Base-by-base conservation (phyloP, 2,329 filamentous ascomycete species). In the Scopulariopsis brevicaulis region DNA sequence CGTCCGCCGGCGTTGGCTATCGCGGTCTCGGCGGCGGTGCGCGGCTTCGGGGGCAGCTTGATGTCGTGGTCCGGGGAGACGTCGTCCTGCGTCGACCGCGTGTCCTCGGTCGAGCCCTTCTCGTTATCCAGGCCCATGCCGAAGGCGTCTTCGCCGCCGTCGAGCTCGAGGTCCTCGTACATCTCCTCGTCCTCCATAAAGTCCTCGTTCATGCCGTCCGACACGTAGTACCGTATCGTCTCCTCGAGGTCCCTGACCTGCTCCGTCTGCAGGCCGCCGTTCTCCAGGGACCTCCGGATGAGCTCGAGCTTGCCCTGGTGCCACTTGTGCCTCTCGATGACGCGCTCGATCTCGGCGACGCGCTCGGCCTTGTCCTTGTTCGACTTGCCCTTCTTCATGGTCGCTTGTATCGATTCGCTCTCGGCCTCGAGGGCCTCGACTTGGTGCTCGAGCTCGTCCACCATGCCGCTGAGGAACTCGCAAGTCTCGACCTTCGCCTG, bases 251-350 rank as follows among this genome's bases (percentile, higher is more conserved):
- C 89, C 62, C 84, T 86, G 64, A 99, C 92, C 69, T 94, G 86
- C 5, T 92, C 89, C 22, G 87, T 81, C 59, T 97, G 93, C 64
- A 97, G 83, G 62, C 87, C 90, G 59, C 91, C 93, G 68, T 99
- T 99, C 69, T 97, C 92, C 63, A 99, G 76, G 32, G 90, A 89
- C 64, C 94, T 85, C 66, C 93, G 84, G 66, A 97, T 84, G 59
- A 97, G 79, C 73, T 99, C 94, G 62, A 99, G 79, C 70, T 96
- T 96, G 63, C 85, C 84, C 68, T 96, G 89, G 69, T 99, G 94
- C 89, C 90, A 97, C 73, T 96, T 96, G 77, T 97, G 93, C 65
- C 88, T 85, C 70, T 99, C 94, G 64, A 92, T 90, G 65, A 86
- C 79, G 60, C 82, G 78, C 67, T 96, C 88, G 63, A 99, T 87